Evolutionary conservation across 352 stramenopile species (phyloP).

Genomic region (Phytopythium ostracodes): DNA sequence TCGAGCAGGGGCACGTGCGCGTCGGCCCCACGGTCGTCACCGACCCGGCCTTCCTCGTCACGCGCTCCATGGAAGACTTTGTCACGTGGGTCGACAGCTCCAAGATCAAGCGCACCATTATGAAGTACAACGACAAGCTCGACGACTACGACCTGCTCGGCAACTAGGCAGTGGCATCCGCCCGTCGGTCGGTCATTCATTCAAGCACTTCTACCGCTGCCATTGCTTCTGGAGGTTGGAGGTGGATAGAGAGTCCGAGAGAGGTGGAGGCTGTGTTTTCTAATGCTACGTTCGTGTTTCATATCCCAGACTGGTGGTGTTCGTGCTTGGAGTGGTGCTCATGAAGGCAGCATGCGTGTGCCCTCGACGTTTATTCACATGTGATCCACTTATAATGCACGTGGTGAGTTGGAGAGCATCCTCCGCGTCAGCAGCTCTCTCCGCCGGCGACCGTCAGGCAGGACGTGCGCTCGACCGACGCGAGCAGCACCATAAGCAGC

Average conservation of each 20-base stretch:
- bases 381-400: not conserved
- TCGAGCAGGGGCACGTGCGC: conserved; percentile 98
- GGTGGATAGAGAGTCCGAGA: not conserved
- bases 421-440: conserved; percentile 40
- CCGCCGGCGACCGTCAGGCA: conserved; percentile 63
- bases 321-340: no score
- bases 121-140: conserved; percentile 99
- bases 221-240: not conserved
- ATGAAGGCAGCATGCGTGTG: no score
- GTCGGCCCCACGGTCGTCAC: conserved; percentile 91
- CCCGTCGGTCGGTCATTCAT: not conserved
- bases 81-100: conserved; percentile 98
- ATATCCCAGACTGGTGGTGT: not conserved
- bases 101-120: conserved; percentile 97
- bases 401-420: not conserved
- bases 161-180: conserved; percentile 66
- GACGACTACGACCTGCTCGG: conserved; percentile 99
- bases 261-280: not conserved
- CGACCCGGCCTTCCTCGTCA: conserved; percentile 97
- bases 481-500: conserved; percentile 44
- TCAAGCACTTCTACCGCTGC: not conserved
- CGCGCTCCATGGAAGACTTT: conserved; percentile 98
- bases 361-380: no score
- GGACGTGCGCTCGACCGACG: conserved; percentile 45
- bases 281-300: conserved; percentile 10